These are phyloP conservation scores for Daldinia bambusicola DNA, from an alignment of 495 filamentous ascomycete genomes.

Conservation along the genomic window DNA sequence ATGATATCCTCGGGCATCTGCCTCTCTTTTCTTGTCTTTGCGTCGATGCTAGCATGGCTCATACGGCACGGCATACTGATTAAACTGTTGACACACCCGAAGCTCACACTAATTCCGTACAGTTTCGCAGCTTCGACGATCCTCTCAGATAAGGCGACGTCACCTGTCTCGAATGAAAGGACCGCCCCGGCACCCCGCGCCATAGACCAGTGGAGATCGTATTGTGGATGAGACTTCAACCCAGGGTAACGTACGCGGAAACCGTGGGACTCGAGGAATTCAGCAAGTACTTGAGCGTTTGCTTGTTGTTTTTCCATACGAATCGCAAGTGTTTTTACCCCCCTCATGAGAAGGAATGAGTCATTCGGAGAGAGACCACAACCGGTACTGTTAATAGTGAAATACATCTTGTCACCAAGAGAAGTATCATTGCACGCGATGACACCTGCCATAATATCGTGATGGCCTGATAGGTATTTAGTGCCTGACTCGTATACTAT, in stretches of 20 bases:
- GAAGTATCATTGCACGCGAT: conserved; percentile 84
- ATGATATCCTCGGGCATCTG: conserved; percentile 97
- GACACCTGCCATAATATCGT: conserved; percentile 98
- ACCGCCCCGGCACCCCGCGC: conserved; percentile 94
- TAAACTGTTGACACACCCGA: conserved; percentile 96
- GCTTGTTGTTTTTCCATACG: conserved; percentile 98
- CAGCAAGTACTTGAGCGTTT: conserved; percentile 89
- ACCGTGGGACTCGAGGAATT: conserved; percentile 89
- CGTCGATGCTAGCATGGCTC: conserved; percentile 99
- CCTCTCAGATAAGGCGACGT: conserved; percentile 80
- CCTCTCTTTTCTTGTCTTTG: conserved; percentile 87
- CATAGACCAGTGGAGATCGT: conserved; percentile 94
- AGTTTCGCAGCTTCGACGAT: conserved; percentile 92
- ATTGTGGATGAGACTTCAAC: conserved; percentile 92
- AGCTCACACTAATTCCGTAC: conserved; percentile 95
- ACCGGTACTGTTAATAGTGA: conserved; percentile 94
- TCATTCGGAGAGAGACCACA: conserved; percentile 95
- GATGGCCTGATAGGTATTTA: conserved; percentile 97
- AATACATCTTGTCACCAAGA: conserved; percentile 90
- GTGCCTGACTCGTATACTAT: conserved; percentile 97
- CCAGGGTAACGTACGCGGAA: conserved; percentile 97
- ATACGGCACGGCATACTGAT: conserved; percentile 99
- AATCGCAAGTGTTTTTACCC: conserved; percentile 94
- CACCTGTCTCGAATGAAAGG: conserved; percentile 93
- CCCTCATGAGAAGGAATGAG: conserved; percentile 92